Evolutionary conservation across 257 asterid species (phyloP).

Genomic region (Lycium ferocissimum): DNA sequence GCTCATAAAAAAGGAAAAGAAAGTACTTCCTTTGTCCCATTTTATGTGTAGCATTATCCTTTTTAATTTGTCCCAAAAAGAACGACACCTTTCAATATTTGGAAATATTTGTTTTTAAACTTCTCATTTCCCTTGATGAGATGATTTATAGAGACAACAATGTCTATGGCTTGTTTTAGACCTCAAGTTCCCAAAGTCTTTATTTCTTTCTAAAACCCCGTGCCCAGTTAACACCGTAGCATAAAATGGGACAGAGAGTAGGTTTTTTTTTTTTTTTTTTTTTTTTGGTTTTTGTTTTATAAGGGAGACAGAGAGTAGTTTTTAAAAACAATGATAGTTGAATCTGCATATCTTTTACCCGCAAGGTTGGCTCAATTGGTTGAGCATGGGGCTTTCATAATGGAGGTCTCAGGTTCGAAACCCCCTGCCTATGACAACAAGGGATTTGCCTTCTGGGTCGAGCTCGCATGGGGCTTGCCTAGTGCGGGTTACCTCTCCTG

Average conservation of each 20-base stretch:
- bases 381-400: too few species aligned
- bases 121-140: neutral
- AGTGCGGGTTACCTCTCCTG: too few species aligned
- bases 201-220: neutral
- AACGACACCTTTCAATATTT: neutral
- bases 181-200: neutral
- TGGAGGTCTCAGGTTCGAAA: too few species aligned
- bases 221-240: neutral
- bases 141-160: neutral
- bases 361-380: too few species aligned
- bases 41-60: neutral
- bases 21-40: neutral
- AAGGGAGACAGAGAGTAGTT: neutral
- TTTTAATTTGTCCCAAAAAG: neutral
- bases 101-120: neutral
- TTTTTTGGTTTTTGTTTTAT: too few species aligned
- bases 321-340: neutral
- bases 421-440: too few species aligned
- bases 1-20: neutral
- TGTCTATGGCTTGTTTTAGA: neutral
- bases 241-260: neutral
- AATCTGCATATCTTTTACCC: neutral
- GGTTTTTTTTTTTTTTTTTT: too few species aligned
- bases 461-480: too few species aligned
- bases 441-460: too few species aligned